Percentiles rank a stretch among this genome's conserved stretches.
phyloP scores from a whole-genome alignment of 1,284 basidiomycete genomes.

The Tylopilus orsonianus region DNA sequence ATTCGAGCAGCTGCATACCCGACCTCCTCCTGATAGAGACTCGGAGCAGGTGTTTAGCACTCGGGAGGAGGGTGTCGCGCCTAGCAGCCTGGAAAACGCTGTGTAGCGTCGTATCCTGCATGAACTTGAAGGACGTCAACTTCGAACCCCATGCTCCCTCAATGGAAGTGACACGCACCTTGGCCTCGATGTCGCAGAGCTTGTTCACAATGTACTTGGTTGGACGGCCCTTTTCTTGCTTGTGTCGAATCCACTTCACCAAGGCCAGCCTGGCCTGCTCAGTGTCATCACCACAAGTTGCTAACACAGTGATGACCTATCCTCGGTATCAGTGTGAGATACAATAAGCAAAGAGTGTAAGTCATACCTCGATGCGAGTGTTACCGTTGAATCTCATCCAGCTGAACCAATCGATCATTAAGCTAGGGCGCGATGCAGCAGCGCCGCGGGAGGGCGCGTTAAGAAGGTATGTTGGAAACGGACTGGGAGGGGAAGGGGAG shows the following conservation, averaged over 20 bases:
- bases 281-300: conserved; percentile 27
- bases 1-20: neutral
- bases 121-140: conserved; percentile 27
- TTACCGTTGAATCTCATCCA: neutral
- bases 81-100: conserved; percentile 34
- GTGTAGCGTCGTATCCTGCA: conserved; percentile 27
- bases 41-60: conserved; percentile 26
- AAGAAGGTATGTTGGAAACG: too few relatives aligned
- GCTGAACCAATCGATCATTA: neutral
- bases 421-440: neutral
- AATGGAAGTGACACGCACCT: neutral
- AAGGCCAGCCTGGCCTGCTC: neutral
- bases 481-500: neutral
- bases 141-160: too few relatives aligned
- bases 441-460: too few relatives aligned
- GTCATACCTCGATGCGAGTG: neutral
- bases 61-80: conserved; percentile 28
- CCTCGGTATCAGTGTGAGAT: neutral
- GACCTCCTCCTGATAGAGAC: neutral
- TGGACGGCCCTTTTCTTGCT: neutral
- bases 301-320: conserved; percentile 35
- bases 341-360: neutral
- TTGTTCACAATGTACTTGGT: neutral
- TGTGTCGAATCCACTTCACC: neutral
- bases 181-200: neutral